These are phyloP conservation scores for Annulohypoxylon truncatum DNA, from an alignment of 2,329 filamentous ascomycete species.

Conservation along the genomic window DNA sequence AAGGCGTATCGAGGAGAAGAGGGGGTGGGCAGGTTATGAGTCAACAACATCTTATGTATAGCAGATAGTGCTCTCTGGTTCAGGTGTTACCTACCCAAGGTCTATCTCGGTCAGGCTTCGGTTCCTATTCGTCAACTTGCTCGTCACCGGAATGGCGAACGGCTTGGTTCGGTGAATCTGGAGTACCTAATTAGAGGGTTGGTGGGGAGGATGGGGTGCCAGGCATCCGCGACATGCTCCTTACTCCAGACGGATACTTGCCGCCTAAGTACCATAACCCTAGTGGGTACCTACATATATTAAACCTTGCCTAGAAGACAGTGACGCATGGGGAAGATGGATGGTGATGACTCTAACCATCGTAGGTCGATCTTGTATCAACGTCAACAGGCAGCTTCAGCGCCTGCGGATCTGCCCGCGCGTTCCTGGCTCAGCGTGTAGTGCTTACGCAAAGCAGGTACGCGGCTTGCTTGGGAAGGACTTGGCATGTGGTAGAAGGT, in stretches of 20 bases:
- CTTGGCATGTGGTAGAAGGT: not conserved
- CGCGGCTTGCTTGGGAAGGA: not conserved
- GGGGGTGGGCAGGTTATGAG: not conserved
- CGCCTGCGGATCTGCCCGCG: not conserved
- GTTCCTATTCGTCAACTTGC: not conserved
- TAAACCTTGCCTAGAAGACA: not conserved
- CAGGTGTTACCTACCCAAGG: not conserved
- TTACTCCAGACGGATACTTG: too few species aligned
- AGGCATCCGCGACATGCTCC: not conserved
- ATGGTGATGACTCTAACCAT: not conserved
- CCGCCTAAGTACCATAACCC: not conserved
- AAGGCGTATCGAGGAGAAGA: not conserved
- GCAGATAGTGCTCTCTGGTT: not conserved
- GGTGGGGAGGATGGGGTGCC: not conserved
- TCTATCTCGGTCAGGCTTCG: not conserved
- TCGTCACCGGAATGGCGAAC: not conserved
- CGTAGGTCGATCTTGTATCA: conserved; percentile 4
- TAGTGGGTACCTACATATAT: not conserved
- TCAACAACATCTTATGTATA: not conserved
- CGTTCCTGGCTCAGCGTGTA: not conserved
- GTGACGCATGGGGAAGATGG: not conserved
- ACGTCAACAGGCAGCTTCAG: conserved; percentile 17
- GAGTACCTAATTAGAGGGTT: not conserved
- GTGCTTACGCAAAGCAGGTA: conserved; percentile 1
- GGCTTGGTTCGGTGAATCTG: not conserved